phyloP scores from a whole-genome alignment of 2,329 filamentous ascomycete genomes.

The Cordyceps fumosorosea region DNA sequence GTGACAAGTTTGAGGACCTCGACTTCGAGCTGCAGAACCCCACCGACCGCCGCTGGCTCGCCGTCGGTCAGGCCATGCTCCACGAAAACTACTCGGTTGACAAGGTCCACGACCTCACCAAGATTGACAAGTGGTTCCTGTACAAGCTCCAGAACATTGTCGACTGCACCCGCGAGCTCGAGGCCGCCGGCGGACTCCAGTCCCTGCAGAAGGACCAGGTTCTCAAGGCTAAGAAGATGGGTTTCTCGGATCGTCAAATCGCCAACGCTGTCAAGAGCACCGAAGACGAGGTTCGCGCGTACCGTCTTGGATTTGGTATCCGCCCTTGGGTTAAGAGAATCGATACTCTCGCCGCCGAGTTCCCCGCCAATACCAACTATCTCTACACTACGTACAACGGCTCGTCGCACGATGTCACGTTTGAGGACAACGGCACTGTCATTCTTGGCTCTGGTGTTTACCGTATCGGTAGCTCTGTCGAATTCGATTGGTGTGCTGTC shows the following conservation, averaged over 20 bases:
- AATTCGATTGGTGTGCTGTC: conserved; percentile 98
- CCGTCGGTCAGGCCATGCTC: conserved; percentile 95
- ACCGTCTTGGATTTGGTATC: conserved; percentile 80
- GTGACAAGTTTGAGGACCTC: conserved; percentile 87
- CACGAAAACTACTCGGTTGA: conserved; percentile 95
- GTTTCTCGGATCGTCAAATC: conserved; percentile 96
- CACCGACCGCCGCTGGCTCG: conserved; percentile 93
- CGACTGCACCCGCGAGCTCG: conserved; percentile 77
- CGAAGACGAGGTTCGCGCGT: conserved; percentile 83
- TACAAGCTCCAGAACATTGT: conserved; percentile 98
- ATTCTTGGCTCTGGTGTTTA: conserved; percentile 94
- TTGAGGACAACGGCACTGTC: conserved; percentile 85
- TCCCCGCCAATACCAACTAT: conserved; percentile 92
- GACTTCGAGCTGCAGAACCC: conserved; percentile 88
- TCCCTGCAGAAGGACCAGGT: conserved; percentile 84
- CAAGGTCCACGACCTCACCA: conserved; percentile 84
- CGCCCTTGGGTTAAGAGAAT: conserved; percentile 97
- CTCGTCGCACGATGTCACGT: conserved; percentile 83
- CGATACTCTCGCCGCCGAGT: conserved; percentile 93
- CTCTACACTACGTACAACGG: conserved; percentile 98
- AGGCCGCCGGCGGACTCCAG: conserved; percentile 75
- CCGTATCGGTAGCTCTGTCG: conserved; percentile 93
- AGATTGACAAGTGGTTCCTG: conserved; percentile 99
- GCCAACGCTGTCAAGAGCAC: conserved; percentile 75
- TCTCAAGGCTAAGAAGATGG: conserved; percentile 90